Evolutionary conservation across 2,329 filamentous ascomycete genomes (phyloP).

Genomic region (Sclerotinia subarctica): DNA sequence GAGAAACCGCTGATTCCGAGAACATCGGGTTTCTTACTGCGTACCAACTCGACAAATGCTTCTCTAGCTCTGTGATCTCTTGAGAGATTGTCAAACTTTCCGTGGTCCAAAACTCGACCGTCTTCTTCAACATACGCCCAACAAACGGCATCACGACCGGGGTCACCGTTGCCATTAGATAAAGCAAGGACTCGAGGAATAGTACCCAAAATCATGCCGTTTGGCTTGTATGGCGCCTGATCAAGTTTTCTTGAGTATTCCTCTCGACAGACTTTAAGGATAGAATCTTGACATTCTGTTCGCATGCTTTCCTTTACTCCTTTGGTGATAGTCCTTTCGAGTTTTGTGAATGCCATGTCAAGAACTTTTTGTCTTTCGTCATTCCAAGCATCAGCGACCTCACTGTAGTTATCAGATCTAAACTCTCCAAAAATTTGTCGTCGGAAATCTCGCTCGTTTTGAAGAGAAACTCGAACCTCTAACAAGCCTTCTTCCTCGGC

Average conservation of each 20-base stretch:
- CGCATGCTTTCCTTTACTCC: conserved; percentile 93
- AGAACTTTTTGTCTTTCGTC: conserved; percentile 80
- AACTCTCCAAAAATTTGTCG: conserved; percentile 78
- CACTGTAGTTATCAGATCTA: conserved; percentile 91
- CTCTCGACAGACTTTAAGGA: conserved; percentile 83
- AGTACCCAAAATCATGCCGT: conserved; percentile 86
- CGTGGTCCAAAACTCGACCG: conserved; percentile 82
- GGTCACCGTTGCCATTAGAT: conserved; percentile 77
- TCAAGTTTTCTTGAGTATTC: conserved; percentile 88
- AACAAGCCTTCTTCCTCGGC: conserved; percentile 92
- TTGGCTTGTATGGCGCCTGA: conserved; percentile 93
- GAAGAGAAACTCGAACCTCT: conserved; percentile 76
- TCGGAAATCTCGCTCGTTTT: conserved; percentile 72
- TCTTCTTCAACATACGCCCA: conserved; percentile 96
- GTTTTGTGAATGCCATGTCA: conserved; percentile 73
- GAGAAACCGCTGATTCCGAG: conserved; percentile 86
- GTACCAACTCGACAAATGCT: conserved; percentile 74
- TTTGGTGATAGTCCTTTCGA: conserved; percentile 81
- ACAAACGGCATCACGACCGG: conserved; percentile 72
- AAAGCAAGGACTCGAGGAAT: conserved; percentile 82
- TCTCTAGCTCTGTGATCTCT: conserved; percentile 65
- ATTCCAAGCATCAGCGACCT: conserved; percentile 94
- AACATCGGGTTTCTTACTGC: conserved; percentile 80
- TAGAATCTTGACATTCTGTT: conserved; percentile 88
- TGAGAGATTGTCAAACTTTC: conserved; percentile 77